Base-by-base conservation (phyloP, 2,329 filamentous ascomycete genomes). In the Cryphonectria carpinicola region DNA sequence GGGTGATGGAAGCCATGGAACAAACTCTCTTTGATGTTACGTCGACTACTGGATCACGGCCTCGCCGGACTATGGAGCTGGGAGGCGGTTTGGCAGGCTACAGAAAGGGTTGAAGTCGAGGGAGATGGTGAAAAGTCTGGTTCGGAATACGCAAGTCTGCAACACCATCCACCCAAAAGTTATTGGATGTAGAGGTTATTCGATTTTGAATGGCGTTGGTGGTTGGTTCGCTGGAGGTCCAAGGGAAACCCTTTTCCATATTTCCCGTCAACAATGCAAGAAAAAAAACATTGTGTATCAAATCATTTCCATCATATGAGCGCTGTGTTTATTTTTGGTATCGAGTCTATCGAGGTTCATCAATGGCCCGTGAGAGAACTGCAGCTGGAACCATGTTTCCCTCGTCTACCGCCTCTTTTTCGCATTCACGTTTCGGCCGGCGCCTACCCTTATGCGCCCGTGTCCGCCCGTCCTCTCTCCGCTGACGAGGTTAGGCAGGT, bases 341-440 rank as follows among this genome's bases (percentile, higher is more conserved):
- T 39, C 37, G 10, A 39, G 37, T 39, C 11, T 39, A 7, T 39
- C 37, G 10, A 39, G 37, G 11, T 13, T 7, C 13, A 39, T 39
- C 37, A 13, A 39, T 14, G 52, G 25, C 5, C 10, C 14, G 52
- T 17, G 52, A 4, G 19, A 28, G 52, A 28, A 56, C n/a, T 56
- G 52, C 4, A 14, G 25, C 2, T 4, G 25, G 1, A 25, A 28
- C 52, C n/a, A 25, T 17, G 25, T 28, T 11, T 41, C 17, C 17
- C 6, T 49, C 22, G 8, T 52, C 76, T 82, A 82, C 75, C 85
- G 84, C 78, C 87, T 84, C 82, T 90, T 92, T 80, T 85, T 92
- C 49, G 93, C 91, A 81, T 99, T 99, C 67, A 98, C 88, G 78
- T 92, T 94, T 78, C 90, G 89, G 11, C 96, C 96, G 14, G 93